Base-by-base conservation (phyloP, 2,329 filamentous ascomycete genomes). In the Moelleriella libera region DNA sequence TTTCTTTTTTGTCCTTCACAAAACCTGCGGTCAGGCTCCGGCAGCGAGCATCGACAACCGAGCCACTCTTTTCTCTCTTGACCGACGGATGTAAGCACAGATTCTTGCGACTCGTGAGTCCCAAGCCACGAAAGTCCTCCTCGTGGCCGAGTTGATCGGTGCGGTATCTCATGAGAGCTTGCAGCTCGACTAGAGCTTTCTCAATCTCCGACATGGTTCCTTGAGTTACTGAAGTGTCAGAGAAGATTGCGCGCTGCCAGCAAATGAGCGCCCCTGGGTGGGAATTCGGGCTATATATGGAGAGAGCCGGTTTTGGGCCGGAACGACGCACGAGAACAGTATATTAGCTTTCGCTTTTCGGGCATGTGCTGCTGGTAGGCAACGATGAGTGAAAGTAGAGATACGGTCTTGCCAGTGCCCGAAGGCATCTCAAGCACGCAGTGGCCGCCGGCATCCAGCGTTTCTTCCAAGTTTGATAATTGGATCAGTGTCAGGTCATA, bases 151-250 rank as follows among this genome's bases (percentile, higher is more conserved):
- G 76, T 63, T 96, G 80, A 53, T 95, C 78, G 5, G 87, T 72
- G 12, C 92, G 84, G 60, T 95, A 97, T 61, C 94, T 94, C 89
- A 98, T 98, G 47, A 98, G 68, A 29, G 82, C 82, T 63, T 92
- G 88, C 56, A 98, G 64, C 65, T 98, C 92, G 8, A 87, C 86
- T 46, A 98, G 68, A 0, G 94, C 92, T 68, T 98, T 98, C 63
- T 98, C 92, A 59, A 98, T 98, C 69, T 98, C 92, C 39, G 92
- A 98, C 89, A 98, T 98, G 48, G 92, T 98, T 69, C 77, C 77
- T 80, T 40, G 9, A 30, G 10, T 30, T 21, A 21, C 21, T 21
- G 21, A 21, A 21, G 3, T 21, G 21, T 21, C 21, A 21, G 21
- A 21, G 21, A 21, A 21, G 21, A 21, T 21, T 21, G 21, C 21